Evolutionary conservation across 495 filamentous ascomycete genomes (phyloP).

Genomic region (Beverwykella pulmonaria): DNA sequence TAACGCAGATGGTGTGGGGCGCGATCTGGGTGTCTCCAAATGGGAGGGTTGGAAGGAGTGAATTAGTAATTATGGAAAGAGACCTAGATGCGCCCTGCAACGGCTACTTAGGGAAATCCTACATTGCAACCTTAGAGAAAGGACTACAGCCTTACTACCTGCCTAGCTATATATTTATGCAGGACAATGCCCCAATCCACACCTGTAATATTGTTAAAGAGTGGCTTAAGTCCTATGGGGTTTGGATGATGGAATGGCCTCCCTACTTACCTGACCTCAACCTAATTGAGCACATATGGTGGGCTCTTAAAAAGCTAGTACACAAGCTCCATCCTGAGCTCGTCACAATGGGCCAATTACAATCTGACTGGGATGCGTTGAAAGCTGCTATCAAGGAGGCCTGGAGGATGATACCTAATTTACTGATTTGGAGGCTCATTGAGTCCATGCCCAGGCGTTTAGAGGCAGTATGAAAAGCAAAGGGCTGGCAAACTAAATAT

Average conservation of each 20-base stretch:
- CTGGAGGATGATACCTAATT: conserved; percentile 10
- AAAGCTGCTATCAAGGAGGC: conserved; percentile 18
- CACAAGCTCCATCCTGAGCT: conserved; percentile 30
- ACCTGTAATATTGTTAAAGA: neutral
- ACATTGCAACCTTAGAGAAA: neutral
- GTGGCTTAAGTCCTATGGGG: conserved; percentile 11
- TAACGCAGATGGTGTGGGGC: neutral
- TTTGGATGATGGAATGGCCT: conserved; percentile 22
- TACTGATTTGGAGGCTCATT: conserved; percentile 5
- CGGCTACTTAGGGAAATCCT: neutral
- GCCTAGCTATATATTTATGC: neutral
- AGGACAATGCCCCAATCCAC: conserved; percentile 4
- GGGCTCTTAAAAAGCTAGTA: conserved; percentile 21
- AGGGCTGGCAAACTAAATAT: neutral
- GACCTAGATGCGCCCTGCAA: too few relatives aligned
- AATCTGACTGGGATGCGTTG: conserved; percentile 8
- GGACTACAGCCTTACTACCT: neutral
- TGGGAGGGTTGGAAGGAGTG: too few relatives aligned
- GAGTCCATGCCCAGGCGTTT: conserved; percentile 3
- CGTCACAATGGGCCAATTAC: conserved; percentile 1
- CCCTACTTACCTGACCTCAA: conserved; percentile 34
- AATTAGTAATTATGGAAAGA: too few relatives aligned
- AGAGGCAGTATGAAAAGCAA: neutral
- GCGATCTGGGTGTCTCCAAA: neutral
- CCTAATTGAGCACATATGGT: conserved; percentile 31